Evolutionary conservation across 257 asterid species (phyloP).

Genomic region (Leonotis leonurus): DNA sequence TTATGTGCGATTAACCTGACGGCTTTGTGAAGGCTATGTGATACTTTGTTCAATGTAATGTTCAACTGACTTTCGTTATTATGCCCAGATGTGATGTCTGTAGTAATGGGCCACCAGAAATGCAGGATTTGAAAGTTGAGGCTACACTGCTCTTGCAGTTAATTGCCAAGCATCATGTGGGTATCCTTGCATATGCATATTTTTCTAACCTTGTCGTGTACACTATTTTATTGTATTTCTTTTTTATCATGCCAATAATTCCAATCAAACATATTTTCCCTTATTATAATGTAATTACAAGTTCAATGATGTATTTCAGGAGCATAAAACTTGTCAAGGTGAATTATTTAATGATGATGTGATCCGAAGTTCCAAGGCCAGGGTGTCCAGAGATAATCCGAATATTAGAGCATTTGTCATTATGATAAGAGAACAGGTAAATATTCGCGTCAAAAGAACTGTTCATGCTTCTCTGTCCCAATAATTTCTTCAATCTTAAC

Average conservation of each 20-base stretch:
- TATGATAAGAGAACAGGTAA: constrained; percentile 64
- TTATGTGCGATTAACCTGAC: background rate
- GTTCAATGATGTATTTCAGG: constrained; percentile 26
- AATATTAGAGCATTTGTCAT: constrained; percentile 46
- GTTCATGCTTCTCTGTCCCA: background rate
- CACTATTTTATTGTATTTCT: background rate
- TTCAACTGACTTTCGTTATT: constrained; percentile 12
- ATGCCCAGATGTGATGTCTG: constrained; percentile 66
- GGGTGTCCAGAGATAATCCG: constrained; percentile 33
- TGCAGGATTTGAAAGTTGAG: constrained; percentile 56
- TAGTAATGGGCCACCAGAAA: constrained; percentile 54
- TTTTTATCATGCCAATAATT: constrained; percentile 6
- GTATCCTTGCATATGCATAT: constrained; percentile 21
- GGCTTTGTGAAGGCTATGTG: background rate
- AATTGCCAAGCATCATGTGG: constrained; percentile 43
- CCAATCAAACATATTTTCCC: background rate
- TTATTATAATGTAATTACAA: constrained; percentile 2
- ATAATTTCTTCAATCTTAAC: background rate
- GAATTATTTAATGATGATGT: constrained; percentile 26
- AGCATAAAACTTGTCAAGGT: constrained; percentile 25
- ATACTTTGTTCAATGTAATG: background rate
- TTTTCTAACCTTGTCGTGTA: background rate
- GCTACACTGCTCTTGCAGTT: constrained; percentile 43
- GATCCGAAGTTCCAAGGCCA: constrained; percentile 15
- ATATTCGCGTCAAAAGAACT: background rate